Base-by-base conservation (phyloP, 2,329 filamentous ascomycete genomes). In the Talaromyces sp. region DNA sequence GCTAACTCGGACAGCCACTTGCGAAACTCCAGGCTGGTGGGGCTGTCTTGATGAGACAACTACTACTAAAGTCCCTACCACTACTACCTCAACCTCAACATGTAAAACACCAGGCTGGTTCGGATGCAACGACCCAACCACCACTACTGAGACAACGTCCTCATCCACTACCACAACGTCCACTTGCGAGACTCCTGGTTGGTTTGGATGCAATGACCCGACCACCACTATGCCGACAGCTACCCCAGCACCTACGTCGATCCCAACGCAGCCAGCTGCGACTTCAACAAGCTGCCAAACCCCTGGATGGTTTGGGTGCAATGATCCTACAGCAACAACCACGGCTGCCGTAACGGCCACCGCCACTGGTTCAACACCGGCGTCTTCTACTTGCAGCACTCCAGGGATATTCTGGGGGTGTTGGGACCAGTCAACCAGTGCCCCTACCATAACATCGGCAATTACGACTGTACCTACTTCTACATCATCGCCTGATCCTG, bases 21-120 rank as follows among this genome's bases (percentile, higher is more conserved):
- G 92, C 75, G 83, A 94, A 71, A 96, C 92, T 1, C 92, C 92
- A 24, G 91, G 92, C 4, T 96, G 92, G 92, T 96, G 88, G 87
- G 90, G 90, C 14, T 78, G 75, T 49, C 73, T 81, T 3, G 81
- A 84, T 55, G 74, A 77, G 36, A 76, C 71, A 1, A 76, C 69
- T 4, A 64, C 66, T 11, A 62, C 66, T 4, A 61, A 56, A 17
- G 56, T 62, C 19, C 57, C 62, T 4, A 65, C 65, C 3, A 66
- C 66, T 4, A 64, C 64, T 3, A 67, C 67, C 4, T 65, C 66
- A 5, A 68, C 69, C n/a, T 63, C 70, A 2, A 73, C 67, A 6
- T 75, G 72, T 51, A 55, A 68, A 39, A 65, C 63, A 32, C 70
- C 69, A 17, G 72, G 72, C 11, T 74, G 71, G 71, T 74, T 71